Evolutionary conservation across 805 yeast species (phyloP), one percentile per base, ranked within the genome.

Genomic region (Candida sakaeoensis): DNA sequence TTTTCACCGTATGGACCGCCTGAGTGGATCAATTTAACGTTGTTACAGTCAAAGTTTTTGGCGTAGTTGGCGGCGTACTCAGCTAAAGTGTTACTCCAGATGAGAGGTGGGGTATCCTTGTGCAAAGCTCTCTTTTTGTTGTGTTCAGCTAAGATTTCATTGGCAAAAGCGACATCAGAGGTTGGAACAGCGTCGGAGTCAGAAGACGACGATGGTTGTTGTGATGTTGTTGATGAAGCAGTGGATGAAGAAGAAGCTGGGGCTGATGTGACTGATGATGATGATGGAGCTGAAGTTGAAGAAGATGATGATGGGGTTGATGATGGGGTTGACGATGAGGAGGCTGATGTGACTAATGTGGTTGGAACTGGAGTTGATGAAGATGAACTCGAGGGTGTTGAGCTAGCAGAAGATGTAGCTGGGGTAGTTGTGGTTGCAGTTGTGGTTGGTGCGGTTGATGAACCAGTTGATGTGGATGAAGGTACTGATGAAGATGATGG

Each of bases 1-100:
- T 85, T 85, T 58, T 85, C 91, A 64, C 93, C 93, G 57, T 80
- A 81, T 13, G 73, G 73, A 10, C 82, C 80, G 26, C 72, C 68
- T 15, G 88, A 79, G 61, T 85, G 91, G 13, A 70, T 59, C 49
- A 84, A 66, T 39, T 66, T 60, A 47, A 84, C 87, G 6, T 80
- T 75, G 49, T 69, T 64, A 54, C 85, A 84, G 29, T 70, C 63
- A 52, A 74, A 74, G 13, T 55, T 43, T 33, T 66, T 68, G 9
- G 75, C 67, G 51, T 73, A 79, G 33, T 57, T 49, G 13, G 62
- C 60, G 33, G 69, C 70, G 38, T 51, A 67, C 27, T 58, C 43
- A 18, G 64, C 64, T 44, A 68, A 57, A 8, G 53, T 46, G 14
- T 48, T 28, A 47, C 63, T 54, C 73, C 73, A 68, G 3, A 43